phyloP scores from a whole-genome alignment of 106 monocot species.

The Hemerocallis citrina region DNA sequence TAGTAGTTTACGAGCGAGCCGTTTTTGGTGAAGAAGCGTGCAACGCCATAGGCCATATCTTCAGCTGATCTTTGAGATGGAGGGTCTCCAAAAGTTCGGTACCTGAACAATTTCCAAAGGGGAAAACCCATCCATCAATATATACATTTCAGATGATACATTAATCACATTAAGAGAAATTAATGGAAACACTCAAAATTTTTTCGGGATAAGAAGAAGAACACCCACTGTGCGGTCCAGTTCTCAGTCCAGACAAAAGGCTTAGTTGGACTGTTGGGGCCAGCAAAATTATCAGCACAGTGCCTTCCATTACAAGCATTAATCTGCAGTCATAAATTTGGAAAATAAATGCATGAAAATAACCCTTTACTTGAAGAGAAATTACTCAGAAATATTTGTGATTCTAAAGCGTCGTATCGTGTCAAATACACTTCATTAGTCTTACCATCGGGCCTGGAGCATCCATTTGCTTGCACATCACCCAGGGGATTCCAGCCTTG shows the following conservation, averaged over 20 bases:
- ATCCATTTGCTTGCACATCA: constrained; percentile 92
- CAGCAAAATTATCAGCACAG: constrained; percentile 76
- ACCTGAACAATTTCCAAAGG: constrained; percentile 23
- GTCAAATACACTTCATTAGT: too few species aligned
- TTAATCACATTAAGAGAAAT: too few species aligned
- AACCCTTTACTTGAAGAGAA: too few species aligned
- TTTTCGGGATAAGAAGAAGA: neutral
- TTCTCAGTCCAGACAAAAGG: constrained; percentile 89
- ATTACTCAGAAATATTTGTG: too few species aligned
- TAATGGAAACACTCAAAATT: too few species aligned
- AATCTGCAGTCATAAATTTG: constrained; percentile 43
- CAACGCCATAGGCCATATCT: constrained; percentile 75
- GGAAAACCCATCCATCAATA: neutral
- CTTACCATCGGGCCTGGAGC: constrained; percentile 73
- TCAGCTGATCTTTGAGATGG: constrained; percentile 94
- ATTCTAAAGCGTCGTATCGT: too few species aligned
- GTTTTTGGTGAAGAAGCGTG: constrained; percentile 87
- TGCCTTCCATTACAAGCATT: constrained; percentile 94
- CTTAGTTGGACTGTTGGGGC: constrained; percentile 40
- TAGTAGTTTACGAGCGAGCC: constrained; percentile 90
- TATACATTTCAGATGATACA: too few species aligned
- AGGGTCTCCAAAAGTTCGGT: constrained; percentile 84
- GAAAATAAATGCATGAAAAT: neutral
- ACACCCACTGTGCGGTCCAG: constrained; percentile 93
- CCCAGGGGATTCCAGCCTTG: constrained; percentile 71